Conservation (phyloP, 2,329 filamentous ascomycete genomes). For the Xylaria sp. region DNA sequence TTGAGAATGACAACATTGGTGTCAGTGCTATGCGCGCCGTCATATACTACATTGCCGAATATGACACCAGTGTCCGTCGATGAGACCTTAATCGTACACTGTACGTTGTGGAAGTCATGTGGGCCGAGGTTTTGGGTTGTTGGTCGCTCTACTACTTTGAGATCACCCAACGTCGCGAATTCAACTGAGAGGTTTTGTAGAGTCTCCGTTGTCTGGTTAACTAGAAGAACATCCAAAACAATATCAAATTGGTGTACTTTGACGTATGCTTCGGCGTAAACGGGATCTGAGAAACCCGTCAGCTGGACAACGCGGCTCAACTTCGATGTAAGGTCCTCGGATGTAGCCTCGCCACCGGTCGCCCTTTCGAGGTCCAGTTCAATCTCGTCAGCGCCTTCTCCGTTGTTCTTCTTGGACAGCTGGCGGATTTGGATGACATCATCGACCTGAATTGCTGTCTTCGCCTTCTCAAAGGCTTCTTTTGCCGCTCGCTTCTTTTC, state of each 20-base stretch:
- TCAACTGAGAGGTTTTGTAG: conserved; percentile 97
- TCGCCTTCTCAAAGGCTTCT: conserved; percentile 89
- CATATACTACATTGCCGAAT: conserved; percentile 98
- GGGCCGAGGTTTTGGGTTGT: conserved; percentile 95
- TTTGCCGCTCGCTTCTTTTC: conserved; percentile 98
- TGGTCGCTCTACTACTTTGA: conserved; percentile 96
- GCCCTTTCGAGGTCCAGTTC: conserved; percentile 92
- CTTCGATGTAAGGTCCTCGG: conserved; percentile 91
- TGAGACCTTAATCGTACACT: conserved; percentile 98
- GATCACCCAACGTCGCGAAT: conserved; percentile 95
- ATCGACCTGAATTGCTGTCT: conserved; percentile 92
- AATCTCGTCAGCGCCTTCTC: conserved; percentile 82
- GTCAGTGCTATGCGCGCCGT: conserved; percentile 88
- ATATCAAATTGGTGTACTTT: conserved; percentile 99
- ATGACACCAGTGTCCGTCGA: conserved; percentile 98
- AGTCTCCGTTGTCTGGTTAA: conserved; percentile 97
- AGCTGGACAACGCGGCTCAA: conserved; percentile 95
- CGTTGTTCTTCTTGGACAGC: conserved; percentile 85
- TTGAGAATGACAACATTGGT: conserved; percentile 98
- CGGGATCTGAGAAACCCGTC: conserved; percentile 96
- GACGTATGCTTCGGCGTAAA: conserved; percentile 98
- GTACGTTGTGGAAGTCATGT: conserved; percentile 97
- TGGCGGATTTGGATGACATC: conserved; percentile 94
- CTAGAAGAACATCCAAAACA: conserved; percentile 90
- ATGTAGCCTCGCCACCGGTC: conserved; percentile 82